Evolutionary conservation across 2,329 filamentous ascomycete genomes (phyloP), one percentile per base, ranked within the genome.

Genomic region (Seiridium cupressi): DNA sequence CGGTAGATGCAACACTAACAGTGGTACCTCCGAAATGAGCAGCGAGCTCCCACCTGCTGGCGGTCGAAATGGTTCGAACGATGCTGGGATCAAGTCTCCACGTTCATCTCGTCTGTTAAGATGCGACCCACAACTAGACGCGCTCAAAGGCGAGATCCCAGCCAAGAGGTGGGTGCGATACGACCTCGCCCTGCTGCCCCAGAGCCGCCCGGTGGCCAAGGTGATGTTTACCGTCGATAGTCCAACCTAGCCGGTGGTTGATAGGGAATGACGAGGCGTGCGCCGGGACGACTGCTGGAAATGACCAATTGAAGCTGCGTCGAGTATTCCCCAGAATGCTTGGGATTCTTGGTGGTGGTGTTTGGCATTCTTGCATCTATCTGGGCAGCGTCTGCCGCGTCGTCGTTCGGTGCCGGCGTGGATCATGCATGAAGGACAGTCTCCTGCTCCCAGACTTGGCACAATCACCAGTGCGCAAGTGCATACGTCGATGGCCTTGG

Each of bases 11-110:
- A 36, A 47, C 54, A 55, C 36, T 56, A 56, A 60, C 58, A 56
- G 58, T 56, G 58, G 58, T 60, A 60, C 58, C 46, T 47, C 59
- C 54, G 59, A 60, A 48, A 60, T 60, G 55, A 51, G 55, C 44
- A 13, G 13, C 34, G 18, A 42, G n/a, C 32, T 35, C 5, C 44
- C 18, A 36, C 9, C 46, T 36, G 49, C 38, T 36, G 31, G 54
- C 54, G 26, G 38, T 47, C 34, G 26, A 40, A 44, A 35, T 26
- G 55, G 26, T n/a, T 38, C 13, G 55, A 58, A 26, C 55, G 32
- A 48, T 13, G 44, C 35, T 10, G 34, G 46, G 55, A 48, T 35
- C 9, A 44, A 44, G 9, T 38, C 55, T 58, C 55, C 55, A 58
- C 55, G 35, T 42, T 58, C 55, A 58, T 58, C 36, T 58, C 55